Evolutionary conservation across 2,329 filamentous ascomycete genomes (phyloP).

Genomic region (Alternaria incomplexa): DNA sequence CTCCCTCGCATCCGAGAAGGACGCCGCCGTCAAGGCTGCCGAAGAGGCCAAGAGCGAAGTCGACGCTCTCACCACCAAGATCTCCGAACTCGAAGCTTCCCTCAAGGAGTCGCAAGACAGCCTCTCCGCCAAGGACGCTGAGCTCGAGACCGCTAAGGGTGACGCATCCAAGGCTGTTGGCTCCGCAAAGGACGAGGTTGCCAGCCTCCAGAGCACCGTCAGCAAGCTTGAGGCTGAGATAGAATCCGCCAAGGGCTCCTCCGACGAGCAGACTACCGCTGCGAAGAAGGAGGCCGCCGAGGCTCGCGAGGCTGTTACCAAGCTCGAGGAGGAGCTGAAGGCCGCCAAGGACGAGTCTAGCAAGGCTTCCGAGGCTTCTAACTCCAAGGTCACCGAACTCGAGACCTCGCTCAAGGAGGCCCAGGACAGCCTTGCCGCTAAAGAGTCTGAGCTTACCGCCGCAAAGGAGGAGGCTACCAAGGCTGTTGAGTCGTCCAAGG

Average conservation of each 20-base stretch:
- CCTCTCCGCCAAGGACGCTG: constrained; percentile 29
- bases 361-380: constrained; percentile 27
- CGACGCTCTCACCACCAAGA: constrained; percentile 29
- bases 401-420: constrained; percentile 26
- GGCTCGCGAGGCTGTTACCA: constrained; percentile 16
- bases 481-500: constrained; percentile 24
- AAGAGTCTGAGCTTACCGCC: constrained; percentile 30
- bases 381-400: constrained; percentile 33
- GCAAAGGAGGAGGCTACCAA: constrained; percentile 27
- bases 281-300: constrained; percentile 20
- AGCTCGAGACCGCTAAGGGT: constrained; percentile 22
- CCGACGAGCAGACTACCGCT: constrained; percentile 16
- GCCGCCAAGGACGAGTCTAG: constrained; percentile 18
- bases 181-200: constrained; percentile 32
- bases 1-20: constrained; percentile 27
- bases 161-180: constrained; percentile 21
- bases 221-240: constrained; percentile 32
- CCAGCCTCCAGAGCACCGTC: constrained; percentile 29
- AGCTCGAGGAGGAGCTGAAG: constrained; percentile 24
- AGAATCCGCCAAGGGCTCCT: constrained; percentile 22
- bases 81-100: constrained; percentile 35
- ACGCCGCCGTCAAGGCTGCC: constrained; percentile 28
- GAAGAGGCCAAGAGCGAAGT: constrained; percentile 33
- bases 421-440: constrained; percentile 23
- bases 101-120: constrained; percentile 30